Evolutionary conservation across 768 basidiomycete species (phyloP).

Genomic region (Pisolithus marmoratus): DNA sequence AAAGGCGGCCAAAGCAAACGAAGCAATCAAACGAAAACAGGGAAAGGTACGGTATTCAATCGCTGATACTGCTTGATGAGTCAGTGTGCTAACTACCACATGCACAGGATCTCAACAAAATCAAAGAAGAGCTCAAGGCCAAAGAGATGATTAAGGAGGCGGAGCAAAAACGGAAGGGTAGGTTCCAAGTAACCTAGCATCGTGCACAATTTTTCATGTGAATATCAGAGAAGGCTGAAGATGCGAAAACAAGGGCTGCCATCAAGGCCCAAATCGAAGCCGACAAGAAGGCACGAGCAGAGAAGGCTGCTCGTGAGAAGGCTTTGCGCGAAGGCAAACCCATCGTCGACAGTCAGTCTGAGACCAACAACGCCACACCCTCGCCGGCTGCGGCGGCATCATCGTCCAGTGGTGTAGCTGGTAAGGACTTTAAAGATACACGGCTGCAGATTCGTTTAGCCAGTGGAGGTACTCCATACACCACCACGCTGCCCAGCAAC

Average conservation of each 20-base stretch:
- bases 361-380: constrained; percentile 24
- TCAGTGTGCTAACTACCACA: neutral
- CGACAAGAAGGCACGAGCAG: constrained; percentile 85
- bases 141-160: constrained; percentile 84
- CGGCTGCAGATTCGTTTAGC: constrained; percentile 86
- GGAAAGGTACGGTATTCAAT: constrained; percentile 51
- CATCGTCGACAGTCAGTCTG: constrained; percentile 28
- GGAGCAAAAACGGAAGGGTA: constrained; percentile 75
- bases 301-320: constrained; percentile 86
- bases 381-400: constrained; percentile 30
- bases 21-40: constrained; percentile 77
- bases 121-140: constrained; percentile 70
- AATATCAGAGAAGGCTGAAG: constrained; percentile 77
- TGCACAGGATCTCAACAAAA: constrained; percentile 57
- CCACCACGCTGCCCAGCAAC: constrained; percentile 75
- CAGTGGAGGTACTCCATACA: constrained; percentile 71
- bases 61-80: neutral
- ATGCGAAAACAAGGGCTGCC: constrained; percentile 78
- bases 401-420: constrained; percentile 39
- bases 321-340: constrained; percentile 76
- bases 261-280: constrained; percentile 93
- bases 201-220: neutral
- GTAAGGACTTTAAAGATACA: constrained; percentile 82
- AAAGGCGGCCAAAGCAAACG: constrained; percentile 67
- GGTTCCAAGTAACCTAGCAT: neutral